These are phyloP conservation scores for Xylariaceae sp. DNA, from an alignment of 2,329 filamentous ascomycete genomes.

Conservation along the genomic window DNA sequence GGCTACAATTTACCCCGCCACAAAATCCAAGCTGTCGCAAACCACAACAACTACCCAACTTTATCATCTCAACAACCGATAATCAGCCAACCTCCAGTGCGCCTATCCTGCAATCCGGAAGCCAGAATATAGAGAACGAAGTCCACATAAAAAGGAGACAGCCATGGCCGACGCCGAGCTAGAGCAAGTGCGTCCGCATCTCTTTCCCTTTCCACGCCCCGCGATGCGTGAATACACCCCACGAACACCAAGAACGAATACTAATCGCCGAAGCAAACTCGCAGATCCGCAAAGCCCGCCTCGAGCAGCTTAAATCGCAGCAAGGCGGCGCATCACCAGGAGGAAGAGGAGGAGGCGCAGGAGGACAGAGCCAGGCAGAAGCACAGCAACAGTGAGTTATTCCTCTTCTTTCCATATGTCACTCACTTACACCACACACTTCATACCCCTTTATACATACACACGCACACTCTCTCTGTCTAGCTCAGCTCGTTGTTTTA, in stretches of 20 bases:
- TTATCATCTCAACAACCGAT: neutral
- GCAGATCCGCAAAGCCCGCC: conserved; percentile 88
- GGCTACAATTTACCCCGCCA: conserved; percentile 9
- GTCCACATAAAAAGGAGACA: conserved; percentile 1
- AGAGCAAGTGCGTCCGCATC: conserved; percentile 42
- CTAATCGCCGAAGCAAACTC: neutral
- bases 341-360: conserved; percentile 45
- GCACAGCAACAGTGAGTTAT: conserved; percentile 68
- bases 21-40: conserved; percentile 13
- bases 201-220: too few relatives aligned
- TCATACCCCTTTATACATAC: too few relatives aligned
- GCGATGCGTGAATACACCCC: too few relatives aligned
- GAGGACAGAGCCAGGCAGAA: conserved; percentile 58
- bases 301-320: conserved; percentile 89
- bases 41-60: neutral
- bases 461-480: neutral
- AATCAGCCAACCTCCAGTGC: neutral
- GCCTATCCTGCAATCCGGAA: neutral
- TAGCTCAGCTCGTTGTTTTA: neutral
- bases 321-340: conserved; percentile 56
- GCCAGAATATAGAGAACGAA: neutral
- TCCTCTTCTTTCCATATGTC: neutral
- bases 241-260: too few relatives aligned
- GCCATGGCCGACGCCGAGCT: conserved; percentile 50
- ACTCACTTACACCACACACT: too few relatives aligned